phyloP scores from a whole-genome alignment of 495 filamentous ascomycete genomes.

The Penicillium daleae region DNA sequence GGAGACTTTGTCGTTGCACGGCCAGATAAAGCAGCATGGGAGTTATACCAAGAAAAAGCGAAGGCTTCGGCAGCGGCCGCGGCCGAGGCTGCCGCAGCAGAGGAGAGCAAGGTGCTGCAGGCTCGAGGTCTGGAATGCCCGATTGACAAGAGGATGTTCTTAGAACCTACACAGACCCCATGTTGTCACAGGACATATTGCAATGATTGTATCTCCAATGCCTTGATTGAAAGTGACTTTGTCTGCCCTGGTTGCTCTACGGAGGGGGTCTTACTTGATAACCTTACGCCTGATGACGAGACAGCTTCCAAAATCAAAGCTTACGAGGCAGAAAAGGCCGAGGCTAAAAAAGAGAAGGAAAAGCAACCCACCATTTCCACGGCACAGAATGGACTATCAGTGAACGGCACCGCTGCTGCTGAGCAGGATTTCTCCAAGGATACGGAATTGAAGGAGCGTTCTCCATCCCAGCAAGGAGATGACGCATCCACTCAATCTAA shows the following conservation, averaged over 20 bases:
- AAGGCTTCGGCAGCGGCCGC: slow-evolving; percentile 81
- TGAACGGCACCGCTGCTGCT: slow-evolving; percentile 37
- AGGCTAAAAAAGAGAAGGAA: slow-evolving; percentile 64
- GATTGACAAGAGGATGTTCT: slow-evolving; percentile 94
- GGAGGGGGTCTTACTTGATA: slow-evolving; percentile 90
- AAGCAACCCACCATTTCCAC: slow-evolving; percentile 41
- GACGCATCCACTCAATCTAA: slow-evolving; percentile 47
- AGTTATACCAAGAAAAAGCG: slow-evolving; percentile 90
- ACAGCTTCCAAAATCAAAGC: slow-evolving; percentile 72
- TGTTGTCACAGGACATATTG: slow-evolving; percentile 98
- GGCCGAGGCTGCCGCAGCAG: slow-evolving; percentile 66
- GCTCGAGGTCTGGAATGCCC: slow-evolving; percentile 88
- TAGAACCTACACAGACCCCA: slow-evolving; percentile 97
- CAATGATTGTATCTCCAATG: slow-evolving; percentile 97
- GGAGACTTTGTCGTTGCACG: slow-evolving; percentile 95
- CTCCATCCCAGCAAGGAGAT: slow-evolving; percentile 41
- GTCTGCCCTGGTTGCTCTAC: slow-evolving; percentile 88
- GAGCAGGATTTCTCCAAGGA: slow-evolving; percentile 18
- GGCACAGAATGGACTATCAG: slow-evolving; percentile 27
- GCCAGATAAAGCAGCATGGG: slow-evolving; percentile 93
- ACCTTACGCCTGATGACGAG: slow-evolving; percentile 81
- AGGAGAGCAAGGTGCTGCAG: slow-evolving; percentile 78
- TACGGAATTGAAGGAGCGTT: slow-evolving; percentile 29
- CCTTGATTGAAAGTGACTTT: slow-evolving; percentile 96
- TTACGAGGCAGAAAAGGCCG: slow-evolving; percentile 74